Percentiles rank a stretch among this genome's conserved stretches.
These are phyloP conservation scores for Neurospora crassa DNA, from an alignment of 2,329 filamentous ascomycete species.

Conservation along the genomic window DNA sequence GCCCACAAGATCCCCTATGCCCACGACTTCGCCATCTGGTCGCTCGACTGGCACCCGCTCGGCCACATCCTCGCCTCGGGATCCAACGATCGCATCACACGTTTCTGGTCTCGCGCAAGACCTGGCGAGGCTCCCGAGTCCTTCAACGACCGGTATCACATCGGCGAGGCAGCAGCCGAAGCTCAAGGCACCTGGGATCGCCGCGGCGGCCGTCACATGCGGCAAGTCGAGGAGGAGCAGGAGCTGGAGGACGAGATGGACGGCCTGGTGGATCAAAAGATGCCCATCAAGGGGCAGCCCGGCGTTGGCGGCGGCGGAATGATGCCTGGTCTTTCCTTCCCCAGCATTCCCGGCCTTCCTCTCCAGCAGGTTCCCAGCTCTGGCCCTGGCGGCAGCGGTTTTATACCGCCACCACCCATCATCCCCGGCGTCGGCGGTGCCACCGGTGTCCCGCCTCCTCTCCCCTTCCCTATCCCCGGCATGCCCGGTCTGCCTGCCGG, in stretches of 20 bases:
- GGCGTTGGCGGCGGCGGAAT: conserved; percentile 29
- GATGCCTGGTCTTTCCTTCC: conserved; percentile 21
- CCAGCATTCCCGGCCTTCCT: conserved; percentile 52
- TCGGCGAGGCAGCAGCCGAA: conserved; percentile 86
- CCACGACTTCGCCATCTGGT: conserved; percentile 95
- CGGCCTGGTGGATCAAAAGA: conserved; percentile 83
- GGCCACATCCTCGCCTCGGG: conserved; percentile 93
- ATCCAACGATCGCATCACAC: conserved; percentile 91
- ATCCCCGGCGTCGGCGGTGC: conserved; percentile 41
- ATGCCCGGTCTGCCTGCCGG: conserved; percentile 37
- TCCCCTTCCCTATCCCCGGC: conserved; percentile 40
- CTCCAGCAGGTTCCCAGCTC: conserved; percentile 23
- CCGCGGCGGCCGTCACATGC: conserved; percentile 64
- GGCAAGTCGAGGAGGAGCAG: conserved; percentile 87
- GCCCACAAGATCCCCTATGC: conserved; percentile 80
- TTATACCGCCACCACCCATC: conserved; percentile 24
- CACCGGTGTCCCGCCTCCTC: conserved; percentile 40
- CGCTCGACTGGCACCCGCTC: conserved; percentile 92
- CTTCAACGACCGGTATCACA: conserved; percentile 87
- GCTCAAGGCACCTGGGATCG: conserved; percentile 91
- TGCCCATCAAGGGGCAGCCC: conserved; percentile 48
- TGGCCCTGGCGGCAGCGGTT: conserved; percentile 14
- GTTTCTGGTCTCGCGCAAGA: conserved; percentile 88
- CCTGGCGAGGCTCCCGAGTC: conserved; percentile 73
- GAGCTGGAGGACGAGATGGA: conserved; percentile 91